phyloP scores from a whole-genome alignment of 1,284 basidiomycete species.

The Coniferiporia sulphurascens region DNA sequence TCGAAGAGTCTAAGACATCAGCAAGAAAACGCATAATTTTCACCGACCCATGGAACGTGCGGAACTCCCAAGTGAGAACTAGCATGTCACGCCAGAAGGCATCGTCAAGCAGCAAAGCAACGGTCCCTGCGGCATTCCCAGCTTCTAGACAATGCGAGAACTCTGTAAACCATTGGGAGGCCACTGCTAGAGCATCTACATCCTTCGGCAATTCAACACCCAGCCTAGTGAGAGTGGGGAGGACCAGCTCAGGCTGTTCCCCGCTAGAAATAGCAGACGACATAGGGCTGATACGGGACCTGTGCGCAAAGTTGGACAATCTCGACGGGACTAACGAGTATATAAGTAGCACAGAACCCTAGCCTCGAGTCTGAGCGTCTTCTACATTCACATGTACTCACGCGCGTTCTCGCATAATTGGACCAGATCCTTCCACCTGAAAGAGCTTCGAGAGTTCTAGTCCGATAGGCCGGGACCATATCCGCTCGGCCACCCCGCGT shows the following conservation, averaged over 20 bases:
- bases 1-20: conserved; percentile 21
- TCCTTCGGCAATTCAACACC: conserved; percentile 5
- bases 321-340: not conserved
- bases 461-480: no score
- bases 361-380: not conserved
- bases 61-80: conserved; percentile 30
- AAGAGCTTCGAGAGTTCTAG: not conserved
- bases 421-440: not conserved
- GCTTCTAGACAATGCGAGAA: conserved; percentile 5
- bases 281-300: not conserved
- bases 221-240: conserved; percentile 11
- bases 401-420: not conserved
- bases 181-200: conserved; percentile 3
- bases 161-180: conserved; percentile 10
- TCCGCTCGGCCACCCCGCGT: no score
- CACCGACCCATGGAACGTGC: conserved; percentile 29
- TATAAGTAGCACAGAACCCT: not conserved
- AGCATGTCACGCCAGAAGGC: conserved; percentile 30
- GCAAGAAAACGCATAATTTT: conserved; percentile 22
- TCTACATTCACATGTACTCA: no score
- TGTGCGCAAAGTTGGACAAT: conserved; percentile 11
- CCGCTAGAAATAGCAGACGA: not conserved
- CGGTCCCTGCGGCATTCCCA: conserved; percentile 5
- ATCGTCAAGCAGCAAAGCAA: conserved; percentile 21
- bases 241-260: not conserved